phyloP scores from a whole-genome alignment of 2,329 filamentous ascomycete genomes.

The Pseudofabraea citricarpa region DNA sequence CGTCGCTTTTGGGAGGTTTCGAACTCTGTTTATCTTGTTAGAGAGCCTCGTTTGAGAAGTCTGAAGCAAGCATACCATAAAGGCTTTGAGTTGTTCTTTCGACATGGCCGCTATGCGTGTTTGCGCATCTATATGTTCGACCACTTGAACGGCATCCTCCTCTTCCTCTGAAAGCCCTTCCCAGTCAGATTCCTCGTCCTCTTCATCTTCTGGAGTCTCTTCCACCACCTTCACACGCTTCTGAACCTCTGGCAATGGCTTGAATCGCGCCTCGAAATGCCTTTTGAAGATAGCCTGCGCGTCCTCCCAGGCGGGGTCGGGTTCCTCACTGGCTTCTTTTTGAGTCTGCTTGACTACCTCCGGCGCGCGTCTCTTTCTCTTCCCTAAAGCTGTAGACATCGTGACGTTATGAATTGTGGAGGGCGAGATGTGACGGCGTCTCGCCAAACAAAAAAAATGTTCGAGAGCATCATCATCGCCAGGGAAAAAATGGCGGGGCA shows the following conservation, averaged over 20 bases:
- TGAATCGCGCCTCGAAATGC: slow-evolving; percentile 86
- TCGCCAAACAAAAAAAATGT: too few species aligned
- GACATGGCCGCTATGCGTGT: slow-evolving; percentile 39
- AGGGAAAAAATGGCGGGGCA: not conserved
- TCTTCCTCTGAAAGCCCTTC: slow-evolving; percentile 55
- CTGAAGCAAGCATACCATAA: slow-evolving; percentile 55
- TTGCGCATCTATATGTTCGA: slow-evolving; percentile 34
- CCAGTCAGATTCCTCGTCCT: slow-evolving; percentile 49
- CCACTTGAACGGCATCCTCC: slow-evolving; percentile 34
- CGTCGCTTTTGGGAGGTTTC: slow-evolving; percentile 19
- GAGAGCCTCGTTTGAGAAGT: not conserved
- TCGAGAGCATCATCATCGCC: too few species aligned
- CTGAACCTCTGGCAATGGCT: slow-evolving; percentile 52
- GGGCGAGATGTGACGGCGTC: too few species aligned
- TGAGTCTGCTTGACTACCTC: slow-evolving; percentile 16
- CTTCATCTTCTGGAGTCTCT: slow-evolving; percentile 22
- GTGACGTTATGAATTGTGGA: slow-evolving; percentile 3
- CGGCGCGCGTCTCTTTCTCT: slow-evolving; percentile 40
- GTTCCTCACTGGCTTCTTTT: slow-evolving; percentile 14
- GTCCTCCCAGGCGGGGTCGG: slow-evolving; percentile 36
- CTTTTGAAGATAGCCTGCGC: slow-evolving; percentile 72
- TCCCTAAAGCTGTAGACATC: slow-evolving; percentile 35
- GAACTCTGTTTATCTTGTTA: slow-evolving; percentile 20
- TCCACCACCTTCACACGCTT: slow-evolving; percentile 11
- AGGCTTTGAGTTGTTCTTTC: slow-evolving; percentile 70